Evolutionary conservation across 2,329 filamentous ascomycete species (phyloP).

Genomic region (Sporothrix dimorphospora): DNA sequence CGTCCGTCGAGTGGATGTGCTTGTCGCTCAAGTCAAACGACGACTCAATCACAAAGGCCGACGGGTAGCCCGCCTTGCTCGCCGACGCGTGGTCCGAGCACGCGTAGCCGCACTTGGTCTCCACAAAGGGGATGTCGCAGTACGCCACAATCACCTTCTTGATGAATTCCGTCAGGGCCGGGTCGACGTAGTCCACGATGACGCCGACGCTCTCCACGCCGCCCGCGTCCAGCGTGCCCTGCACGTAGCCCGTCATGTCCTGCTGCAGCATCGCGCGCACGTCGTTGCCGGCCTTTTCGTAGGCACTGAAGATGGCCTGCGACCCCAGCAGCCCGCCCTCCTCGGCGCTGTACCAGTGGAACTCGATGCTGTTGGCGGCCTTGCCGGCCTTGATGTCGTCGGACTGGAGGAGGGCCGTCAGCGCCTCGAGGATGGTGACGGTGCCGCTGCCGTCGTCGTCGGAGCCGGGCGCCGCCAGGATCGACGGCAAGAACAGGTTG

Average conservation of each 20-base stretch:
- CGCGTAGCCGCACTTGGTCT: conserved; percentile 57
- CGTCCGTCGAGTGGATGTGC: conserved; percentile 73
- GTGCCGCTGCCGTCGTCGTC: conserved; percentile 94
- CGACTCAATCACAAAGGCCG: conserved; percentile 66
- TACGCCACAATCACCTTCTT: conserved; percentile 86
- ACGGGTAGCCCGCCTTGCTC: conserved; percentile 66
- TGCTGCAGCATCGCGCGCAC: conserved; percentile 98
- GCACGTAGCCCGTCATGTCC: conserved; percentile 92
- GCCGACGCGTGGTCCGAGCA: conserved; percentile 73
- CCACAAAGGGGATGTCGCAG: conserved; percentile 69
- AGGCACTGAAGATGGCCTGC: conserved; percentile 84
- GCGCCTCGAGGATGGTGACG: conserved; percentile 90
- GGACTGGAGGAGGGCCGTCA: conserved; percentile 78
- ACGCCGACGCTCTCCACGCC: conserved; percentile 85
- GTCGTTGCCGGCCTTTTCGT: conserved; percentile 71
- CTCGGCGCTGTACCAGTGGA: conserved; percentile 94
- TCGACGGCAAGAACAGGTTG: conserved; percentile 84
- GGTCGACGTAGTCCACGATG: conserved; percentile 88
- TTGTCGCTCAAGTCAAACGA: conserved; percentile 64
- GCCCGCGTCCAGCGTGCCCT: conserved; percentile 80
- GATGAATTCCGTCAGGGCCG: conserved; percentile 82
- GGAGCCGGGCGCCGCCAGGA: conserved; percentile 86
- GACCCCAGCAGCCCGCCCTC: conserved; percentile 86
- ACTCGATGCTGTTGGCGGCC: conserved; percentile 85
- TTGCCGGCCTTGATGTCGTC: conserved; percentile 70